phyloP scores from a whole-genome alignment of 2,329 filamentous ascomycete genomes.

The Myriangium duriaei region DNA sequence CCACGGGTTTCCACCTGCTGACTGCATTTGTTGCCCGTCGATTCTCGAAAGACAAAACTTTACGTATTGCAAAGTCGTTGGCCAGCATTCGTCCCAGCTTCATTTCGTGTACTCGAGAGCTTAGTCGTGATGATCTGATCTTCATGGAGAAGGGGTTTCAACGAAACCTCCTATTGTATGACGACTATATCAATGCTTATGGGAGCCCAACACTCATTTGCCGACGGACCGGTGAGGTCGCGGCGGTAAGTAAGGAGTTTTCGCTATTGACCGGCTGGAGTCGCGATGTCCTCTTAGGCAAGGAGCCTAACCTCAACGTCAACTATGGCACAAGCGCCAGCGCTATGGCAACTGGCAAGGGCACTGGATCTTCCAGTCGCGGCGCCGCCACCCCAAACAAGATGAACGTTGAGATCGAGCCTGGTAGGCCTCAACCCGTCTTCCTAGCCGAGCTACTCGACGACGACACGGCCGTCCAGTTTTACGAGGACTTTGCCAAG shows the following conservation, averaged over 20 bases:
- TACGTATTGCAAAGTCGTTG: slow-evolving; percentile 76
- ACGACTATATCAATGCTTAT: slow-evolving; percentile 79
- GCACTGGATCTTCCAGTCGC: slow-evolving; percentile 33
- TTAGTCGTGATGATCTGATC: slow-evolving; percentile 77
- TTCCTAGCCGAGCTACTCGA: slow-evolving; percentile 89
- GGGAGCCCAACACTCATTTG: slow-evolving; percentile 88
- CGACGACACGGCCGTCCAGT: slow-evolving; percentile 83
- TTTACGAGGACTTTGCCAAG: slow-evolving; percentile 90
- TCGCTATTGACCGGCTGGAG: slow-evolving; percentile 92
- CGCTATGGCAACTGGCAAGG: slow-evolving; percentile 24
- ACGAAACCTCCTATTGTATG: slow-evolving; percentile 80
- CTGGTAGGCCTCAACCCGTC: slow-evolving; percentile 54
- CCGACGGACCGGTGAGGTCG: slow-evolving; percentile 85
- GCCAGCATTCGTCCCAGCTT: slow-evolving; percentile 86
- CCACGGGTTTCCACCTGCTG: slow-evolving; percentile 77
- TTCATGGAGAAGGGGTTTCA: slow-evolving; percentile 99
- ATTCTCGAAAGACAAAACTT: slow-evolving; percentile 62
- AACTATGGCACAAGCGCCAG: slow-evolving; percentile 50
- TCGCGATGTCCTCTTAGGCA: slow-evolving; percentile 76
- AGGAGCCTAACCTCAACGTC: slow-evolving; percentile 75
- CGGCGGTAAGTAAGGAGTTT: slow-evolving; percentile 91
- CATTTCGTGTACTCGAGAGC: slow-evolving; percentile 78
- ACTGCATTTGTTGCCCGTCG: slow-evolving; percentile 68
- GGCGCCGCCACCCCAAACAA: slow-evolving; percentile 36
- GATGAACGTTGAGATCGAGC: slow-evolving; percentile 16